These are phyloP conservation scores for Candida manassasensis DNA, from an alignment of 805 yeast species.

Conservation along the genomic window DNA sequence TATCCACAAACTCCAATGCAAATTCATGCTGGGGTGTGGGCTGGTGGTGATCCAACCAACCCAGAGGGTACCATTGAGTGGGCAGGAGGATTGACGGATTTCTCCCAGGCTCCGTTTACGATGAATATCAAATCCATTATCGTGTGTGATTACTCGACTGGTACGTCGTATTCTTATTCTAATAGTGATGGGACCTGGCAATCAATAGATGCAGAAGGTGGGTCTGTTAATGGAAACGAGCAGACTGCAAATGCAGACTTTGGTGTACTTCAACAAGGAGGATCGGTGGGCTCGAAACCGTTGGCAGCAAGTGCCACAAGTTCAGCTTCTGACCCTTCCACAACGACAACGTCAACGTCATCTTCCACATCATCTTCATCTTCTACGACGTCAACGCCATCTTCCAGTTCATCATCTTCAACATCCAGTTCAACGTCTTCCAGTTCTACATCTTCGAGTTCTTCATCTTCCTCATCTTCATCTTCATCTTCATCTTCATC, in stretches of 20 bases:
- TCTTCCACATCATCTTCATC: constrained; percentile 10
- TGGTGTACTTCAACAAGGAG: constrained; percentile 30
- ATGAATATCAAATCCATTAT: constrained; percentile 57
- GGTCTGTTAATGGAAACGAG: constrained; percentile 58
- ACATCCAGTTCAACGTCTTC: constrained; percentile 6
- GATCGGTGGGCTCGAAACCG: constrained; percentile 17
- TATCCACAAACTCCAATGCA: constrained; percentile 92
- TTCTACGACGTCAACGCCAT: constrained; percentile 5
- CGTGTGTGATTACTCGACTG: constrained; percentile 69
- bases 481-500: constrained; percentile 8
- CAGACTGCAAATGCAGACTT: constrained; percentile 34
- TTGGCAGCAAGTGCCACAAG: constrained; percentile 2
- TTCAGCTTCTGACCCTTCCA: constrained; percentile 35
- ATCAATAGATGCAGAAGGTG: constrained; percentile 54
- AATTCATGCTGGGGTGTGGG: constrained; percentile 68
- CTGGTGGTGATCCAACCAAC: constrained; percentile 72
- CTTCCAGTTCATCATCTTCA: constrained; percentile 6
- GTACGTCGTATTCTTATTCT: constrained; percentile 50
- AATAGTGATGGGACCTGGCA: constrained; percentile 56
- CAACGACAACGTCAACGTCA: constrained; percentile 9
- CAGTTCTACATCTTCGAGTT: constrained; percentile 4
- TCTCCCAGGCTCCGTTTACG: constrained; percentile 59
- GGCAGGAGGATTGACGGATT: constrained; percentile 78
- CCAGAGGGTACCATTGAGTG: constrained; percentile 68
- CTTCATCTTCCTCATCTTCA: constrained; percentile 4